A percentile compares a stretch with the other conserved stretches of the same genome.
phyloP scores from a whole-genome alignment of 2,329 filamentous ascomycete genomes.

The Chaetomium globosum region DNA sequence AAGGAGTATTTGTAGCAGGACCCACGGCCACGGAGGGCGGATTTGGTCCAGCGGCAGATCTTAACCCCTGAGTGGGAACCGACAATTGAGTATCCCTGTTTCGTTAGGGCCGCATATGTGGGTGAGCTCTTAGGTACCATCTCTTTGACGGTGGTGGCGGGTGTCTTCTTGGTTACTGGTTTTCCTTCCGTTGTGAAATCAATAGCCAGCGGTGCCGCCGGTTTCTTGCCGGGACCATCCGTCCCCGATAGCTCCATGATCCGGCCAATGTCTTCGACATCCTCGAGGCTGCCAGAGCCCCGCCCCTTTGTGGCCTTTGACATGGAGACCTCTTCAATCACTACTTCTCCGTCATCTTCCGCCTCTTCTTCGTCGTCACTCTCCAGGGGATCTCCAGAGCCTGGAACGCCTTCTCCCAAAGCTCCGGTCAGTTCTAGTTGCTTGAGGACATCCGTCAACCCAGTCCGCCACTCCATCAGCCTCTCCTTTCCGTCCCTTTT shows the following conservation, averaged over 20 bases:
- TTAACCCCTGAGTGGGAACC: constrained; percentile 96
- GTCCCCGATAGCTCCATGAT: constrained; percentile 57
- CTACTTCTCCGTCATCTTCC: constrained; percentile 59
- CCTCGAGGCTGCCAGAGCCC: constrained; percentile 61
- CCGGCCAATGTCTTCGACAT: constrained; percentile 80
- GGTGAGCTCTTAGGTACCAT: constrained; percentile 94
- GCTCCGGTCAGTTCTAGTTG: constrained; percentile 63
- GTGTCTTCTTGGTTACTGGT: constrained; percentile 51
- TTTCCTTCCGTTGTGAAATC: constrained; percentile 80
- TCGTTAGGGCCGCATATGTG: constrained; percentile 85
- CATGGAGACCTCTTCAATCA: constrained; percentile 53
- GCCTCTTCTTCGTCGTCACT: constrained; percentile 75
- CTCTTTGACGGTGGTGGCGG: constrained; percentile 66
- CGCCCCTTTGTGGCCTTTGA: constrained; percentile 48
- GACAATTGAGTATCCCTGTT: constrained; percentile 94
- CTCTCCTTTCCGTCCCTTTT: constrained; percentile 70
- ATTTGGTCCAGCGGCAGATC: constrained; percentile 98
- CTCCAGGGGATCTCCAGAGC: constrained; percentile 81
- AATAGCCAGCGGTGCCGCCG: constrained; percentile 65
- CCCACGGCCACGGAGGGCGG: constrained; percentile 85
- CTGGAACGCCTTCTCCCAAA: constrained; percentile 67
- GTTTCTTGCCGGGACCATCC: constrained; percentile 40
- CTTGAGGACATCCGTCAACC: constrained; percentile 70
- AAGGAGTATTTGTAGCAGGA: constrained; percentile 98
- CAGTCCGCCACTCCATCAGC: constrained; percentile 75